Conservation (phyloP, 306 rosid species). For the Prunus kanzakura region DNA sequence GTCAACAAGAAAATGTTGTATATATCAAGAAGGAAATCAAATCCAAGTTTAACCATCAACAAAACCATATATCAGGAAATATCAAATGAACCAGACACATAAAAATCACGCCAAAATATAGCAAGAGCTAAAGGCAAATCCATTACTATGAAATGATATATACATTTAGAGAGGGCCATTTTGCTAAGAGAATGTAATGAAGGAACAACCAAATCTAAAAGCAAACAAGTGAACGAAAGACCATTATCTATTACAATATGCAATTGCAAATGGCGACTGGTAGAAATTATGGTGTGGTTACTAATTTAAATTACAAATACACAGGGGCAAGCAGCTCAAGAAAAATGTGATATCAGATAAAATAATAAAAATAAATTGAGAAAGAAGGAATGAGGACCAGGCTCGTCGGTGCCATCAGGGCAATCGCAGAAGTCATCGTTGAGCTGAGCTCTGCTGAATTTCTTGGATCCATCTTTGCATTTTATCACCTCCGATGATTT, state of each 20-base stretch:
- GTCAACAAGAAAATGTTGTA: not conserved
- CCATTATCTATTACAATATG: not conserved
- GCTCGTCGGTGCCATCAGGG: constrained; percentile 93
- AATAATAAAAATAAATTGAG: not conserved
- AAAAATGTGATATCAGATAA: not conserved
- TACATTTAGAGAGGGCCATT: not conserved
- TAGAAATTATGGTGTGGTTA: not conserved
- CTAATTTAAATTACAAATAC: not conserved
- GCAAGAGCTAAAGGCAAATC: not conserved
- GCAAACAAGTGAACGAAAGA: not conserved
- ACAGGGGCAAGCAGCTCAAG: not conserved
- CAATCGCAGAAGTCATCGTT: constrained; percentile 95
- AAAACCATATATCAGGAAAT: not conserved
- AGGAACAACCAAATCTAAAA: not conserved
- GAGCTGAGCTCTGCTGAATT: constrained; percentile 73
- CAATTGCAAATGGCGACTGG: not conserved
- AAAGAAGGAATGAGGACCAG: constrained; percentile 44
- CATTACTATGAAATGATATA: not conserved
- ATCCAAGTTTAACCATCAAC: not conserved
- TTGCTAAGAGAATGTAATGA: not conserved
- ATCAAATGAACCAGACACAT: not conserved
- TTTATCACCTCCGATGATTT: constrained; percentile 58
- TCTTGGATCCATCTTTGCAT: constrained; percentile 81
- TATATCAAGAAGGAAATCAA: not conserved
- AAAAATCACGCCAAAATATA: not conserved